A percentile compares a stretch with the other conserved stretches of the same genome.
These are phyloP conservation scores for Grigorovia jiainica DNA, from an alignment of 805 yeast genomes.

Conservation along the genomic window DNA sequence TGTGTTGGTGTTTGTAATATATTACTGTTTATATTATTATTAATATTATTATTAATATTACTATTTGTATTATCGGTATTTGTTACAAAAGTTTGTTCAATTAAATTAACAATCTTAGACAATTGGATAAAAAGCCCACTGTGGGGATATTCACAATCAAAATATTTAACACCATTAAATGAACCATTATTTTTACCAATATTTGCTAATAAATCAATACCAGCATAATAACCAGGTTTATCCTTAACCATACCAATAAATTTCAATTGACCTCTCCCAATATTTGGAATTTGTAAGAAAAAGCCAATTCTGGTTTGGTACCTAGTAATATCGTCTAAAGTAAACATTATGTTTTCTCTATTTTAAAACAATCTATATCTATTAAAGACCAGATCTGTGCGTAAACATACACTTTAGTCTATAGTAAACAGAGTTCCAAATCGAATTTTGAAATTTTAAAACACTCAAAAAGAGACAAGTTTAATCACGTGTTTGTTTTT, in stretches of 20 bases:
- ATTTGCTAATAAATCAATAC: slow-evolving; percentile 63
- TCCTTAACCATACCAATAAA: slow-evolving; percentile 67
- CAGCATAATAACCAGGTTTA: slow-evolving; percentile 72
- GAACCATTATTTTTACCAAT: slow-evolving; percentile 85
- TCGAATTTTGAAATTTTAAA: no score
- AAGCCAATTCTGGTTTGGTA: slow-evolving; percentile 24
- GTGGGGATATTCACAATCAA: slow-evolving; percentile 50
- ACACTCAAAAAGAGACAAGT: no score
- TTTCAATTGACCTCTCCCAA: slow-evolving; percentile 56
- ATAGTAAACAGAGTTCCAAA: no score
- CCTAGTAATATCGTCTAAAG: slow-evolving; percentile 4
- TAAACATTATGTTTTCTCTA: background rate
- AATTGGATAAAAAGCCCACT: slow-evolving; percentile 70
- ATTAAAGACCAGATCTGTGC: no score
- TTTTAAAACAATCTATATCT: no score
- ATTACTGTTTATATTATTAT: no score
- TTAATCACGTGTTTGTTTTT: no score
- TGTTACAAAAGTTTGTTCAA: slow-evolving; percentile 9
- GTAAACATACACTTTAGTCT: no score
- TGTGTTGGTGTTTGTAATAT: no score
- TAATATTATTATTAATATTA: no score
- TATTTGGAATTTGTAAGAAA: slow-evolving; percentile 49
- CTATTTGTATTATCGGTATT: no score
- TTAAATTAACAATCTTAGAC: slow-evolving; percentile 31
- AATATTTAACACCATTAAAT: slow-evolving; percentile 62